Evolutionary conservation across 352 stramenopile species (phyloP).

Genomic region (Aphanomyces astaci): DNA sequence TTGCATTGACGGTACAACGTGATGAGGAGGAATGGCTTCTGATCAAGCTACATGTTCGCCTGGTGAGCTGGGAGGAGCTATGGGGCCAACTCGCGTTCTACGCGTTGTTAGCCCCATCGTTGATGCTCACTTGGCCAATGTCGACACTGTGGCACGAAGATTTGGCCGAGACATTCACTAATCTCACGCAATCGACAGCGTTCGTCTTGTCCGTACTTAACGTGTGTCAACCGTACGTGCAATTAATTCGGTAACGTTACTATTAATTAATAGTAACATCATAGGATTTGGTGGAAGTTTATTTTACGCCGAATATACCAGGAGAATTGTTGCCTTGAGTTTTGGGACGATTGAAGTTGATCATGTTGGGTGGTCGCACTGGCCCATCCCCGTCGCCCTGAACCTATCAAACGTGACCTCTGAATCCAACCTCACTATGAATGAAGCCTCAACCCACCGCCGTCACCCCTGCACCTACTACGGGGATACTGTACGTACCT

Average conservation of each 20-base stretch:
- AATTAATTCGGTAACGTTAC: slow-evolving; percentile 71
- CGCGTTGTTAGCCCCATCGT: background rate
- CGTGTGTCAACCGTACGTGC: slow-evolving; percentile 47
- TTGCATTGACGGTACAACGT: slow-evolving; percentile 32
- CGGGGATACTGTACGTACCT: too few species aligned
- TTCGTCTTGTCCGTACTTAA: slow-evolving; percentile 53
- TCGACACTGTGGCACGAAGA: slow-evolving; percentile 22
- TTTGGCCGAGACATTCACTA: slow-evolving; percentile 29
- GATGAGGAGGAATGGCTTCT: slow-evolving; percentile 36
- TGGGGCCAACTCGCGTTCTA: slow-evolving; percentile 35
- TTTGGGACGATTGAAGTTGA: too few species aligned
- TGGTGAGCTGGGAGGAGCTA: slow-evolving; percentile 36
- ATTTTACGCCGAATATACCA: too few species aligned
- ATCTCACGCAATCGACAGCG: slow-evolving; percentile 54
- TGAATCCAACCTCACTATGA: too few species aligned
- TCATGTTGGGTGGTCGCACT: too few species aligned
- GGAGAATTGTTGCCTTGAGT: too few species aligned
- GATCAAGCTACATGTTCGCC: slow-evolving; percentile 27
- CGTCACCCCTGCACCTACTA: too few species aligned
- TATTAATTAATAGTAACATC: too few species aligned
- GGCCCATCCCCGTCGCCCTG: too few species aligned
- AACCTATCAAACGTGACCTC: too few species aligned
- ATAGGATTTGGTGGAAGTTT: too few species aligned
- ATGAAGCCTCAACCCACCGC: too few species aligned
- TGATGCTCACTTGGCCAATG: slow-evolving; percentile 2